Conservation (phyloP, 345 rosid genomes). For the Euphorbia tirucalli region DNA sequence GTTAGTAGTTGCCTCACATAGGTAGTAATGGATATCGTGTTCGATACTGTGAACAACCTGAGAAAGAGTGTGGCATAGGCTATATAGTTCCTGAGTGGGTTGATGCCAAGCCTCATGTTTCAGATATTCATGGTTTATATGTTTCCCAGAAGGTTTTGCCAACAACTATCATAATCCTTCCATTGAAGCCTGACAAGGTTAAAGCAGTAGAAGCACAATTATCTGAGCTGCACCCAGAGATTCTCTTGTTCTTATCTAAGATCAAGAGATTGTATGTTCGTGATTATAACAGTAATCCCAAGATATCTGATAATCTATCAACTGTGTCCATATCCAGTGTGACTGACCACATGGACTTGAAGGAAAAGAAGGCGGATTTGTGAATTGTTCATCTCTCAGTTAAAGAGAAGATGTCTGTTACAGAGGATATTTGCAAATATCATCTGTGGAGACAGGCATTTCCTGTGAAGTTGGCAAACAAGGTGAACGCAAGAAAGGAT, state of each 20-base stretch:
- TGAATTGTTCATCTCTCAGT: constrained; percentile 3
- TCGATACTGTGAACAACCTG: constrained; percentile 12
- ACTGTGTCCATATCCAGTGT: constrained; percentile 11
- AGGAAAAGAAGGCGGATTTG: neutral
- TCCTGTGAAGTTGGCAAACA: constrained; percentile 9
- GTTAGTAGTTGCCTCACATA: constrained; percentile 17
- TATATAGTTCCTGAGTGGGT: constrained; percentile 27
- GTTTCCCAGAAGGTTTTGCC: neutral
- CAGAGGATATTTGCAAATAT: constrained; percentile 6
- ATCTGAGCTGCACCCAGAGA: constrained; percentile 13
- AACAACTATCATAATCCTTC: constrained; percentile 10
- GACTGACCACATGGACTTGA: neutral
- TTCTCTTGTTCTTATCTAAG: constrained; percentile 20
- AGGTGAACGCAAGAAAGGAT: neutral
- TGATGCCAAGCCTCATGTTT: neutral
- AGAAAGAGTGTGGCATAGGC: constrained; percentile 9
- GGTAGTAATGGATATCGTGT: constrained; percentile 20
- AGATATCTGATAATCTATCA: neutral
- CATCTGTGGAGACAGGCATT: constrained; percentile 13
- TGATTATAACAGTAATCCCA: neutral
- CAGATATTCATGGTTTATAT: constrained; percentile 8
- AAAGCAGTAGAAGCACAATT: constrained; percentile 14
- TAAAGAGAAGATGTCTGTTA: neutral
- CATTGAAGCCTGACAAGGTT: constrained; percentile 17
- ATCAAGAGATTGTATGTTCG: constrained; percentile 7